phyloP scores from a whole-genome alignment of 2,329 filamentous ascomycete genomes.

The Setomelanomma holmii region DNA sequence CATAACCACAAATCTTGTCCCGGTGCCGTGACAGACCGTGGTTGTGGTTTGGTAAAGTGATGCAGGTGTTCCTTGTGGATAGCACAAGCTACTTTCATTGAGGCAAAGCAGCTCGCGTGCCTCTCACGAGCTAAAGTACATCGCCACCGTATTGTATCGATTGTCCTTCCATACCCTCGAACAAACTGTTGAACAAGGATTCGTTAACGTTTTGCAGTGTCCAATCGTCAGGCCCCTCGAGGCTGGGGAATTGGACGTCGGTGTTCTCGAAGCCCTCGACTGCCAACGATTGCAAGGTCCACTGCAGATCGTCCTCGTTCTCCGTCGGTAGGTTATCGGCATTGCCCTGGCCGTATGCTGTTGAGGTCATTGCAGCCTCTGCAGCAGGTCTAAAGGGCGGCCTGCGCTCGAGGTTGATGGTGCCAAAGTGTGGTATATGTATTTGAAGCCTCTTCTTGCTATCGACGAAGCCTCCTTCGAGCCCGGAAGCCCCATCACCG shows the following conservation, averaged over 20 bases:
- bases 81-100: neutral
- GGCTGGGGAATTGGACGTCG: neutral
- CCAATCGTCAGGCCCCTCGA: constrained; percentile 10
- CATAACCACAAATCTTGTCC: neutral
- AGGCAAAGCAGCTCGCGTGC: neutral
- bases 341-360: neutral
- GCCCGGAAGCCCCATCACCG: constrained; percentile 22
- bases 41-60: neutral
- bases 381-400: no score
- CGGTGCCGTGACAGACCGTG: neutral
- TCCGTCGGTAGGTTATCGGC: neutral
- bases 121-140: neutral
- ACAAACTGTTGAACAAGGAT: constrained; percentile 10
- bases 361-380: neutral
- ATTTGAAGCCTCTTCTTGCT: constrained; percentile 12
- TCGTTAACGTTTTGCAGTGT: constrained; percentile 20
- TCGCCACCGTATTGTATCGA: neutral
- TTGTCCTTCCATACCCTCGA: neutral
- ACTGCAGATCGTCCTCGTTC: neutral
- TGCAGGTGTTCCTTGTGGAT: neutral
- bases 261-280: neutral
- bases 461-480: constrained; percentile 24
- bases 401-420: constrained; percentile 32
- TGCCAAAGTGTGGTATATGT: constrained; percentile 23
- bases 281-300: neutral